phyloP scores from a whole-genome alignment of 805 yeast species.

The Sugiyamaella smithiae region DNA sequence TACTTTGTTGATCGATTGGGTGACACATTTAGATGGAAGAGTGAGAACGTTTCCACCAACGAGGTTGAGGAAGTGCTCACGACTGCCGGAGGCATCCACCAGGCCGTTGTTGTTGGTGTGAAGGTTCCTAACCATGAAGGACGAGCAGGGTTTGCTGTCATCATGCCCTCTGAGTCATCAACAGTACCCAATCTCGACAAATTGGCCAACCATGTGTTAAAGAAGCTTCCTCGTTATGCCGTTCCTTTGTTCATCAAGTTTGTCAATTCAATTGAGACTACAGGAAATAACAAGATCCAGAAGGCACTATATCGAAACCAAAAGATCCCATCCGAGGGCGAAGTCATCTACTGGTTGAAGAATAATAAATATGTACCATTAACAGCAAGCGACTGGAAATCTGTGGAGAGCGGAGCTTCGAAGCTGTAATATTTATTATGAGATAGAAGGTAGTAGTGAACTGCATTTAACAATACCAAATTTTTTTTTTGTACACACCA shows the following conservation, averaged over 20 bases:
- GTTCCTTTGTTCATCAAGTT: constrained; percentile 79
- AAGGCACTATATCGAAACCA: constrained; percentile 49
- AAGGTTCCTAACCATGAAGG: constrained; percentile 88
- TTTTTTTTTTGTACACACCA: no score
- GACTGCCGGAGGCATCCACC: constrained; percentile 41
- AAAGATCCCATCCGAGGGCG: constrained; percentile 36
- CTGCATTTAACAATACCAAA: no score
- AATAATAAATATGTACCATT: constrained; percentile 53
- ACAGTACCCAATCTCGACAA: constrained; percentile 38
- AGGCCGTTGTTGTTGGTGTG: constrained; percentile 84
- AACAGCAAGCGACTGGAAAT: constrained; percentile 55
- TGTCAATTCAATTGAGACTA: constrained; percentile 55
- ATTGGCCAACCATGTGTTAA: constrained; percentile 37
- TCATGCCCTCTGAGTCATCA: constrained; percentile 46
- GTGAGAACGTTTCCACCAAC: constrained; percentile 90
- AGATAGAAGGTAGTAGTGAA: no score
- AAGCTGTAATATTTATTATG: constrained; percentile 25
- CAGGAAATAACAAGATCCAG: constrained; percentile 86
- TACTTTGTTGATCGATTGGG: constrained; percentile 92
- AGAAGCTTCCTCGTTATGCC: constrained; percentile 75
- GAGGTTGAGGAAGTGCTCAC: constrained; percentile 73
- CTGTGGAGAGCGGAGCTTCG: constrained; percentile 29
- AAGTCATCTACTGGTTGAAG: constrained; percentile 69
- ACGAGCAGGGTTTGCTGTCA: constrained; percentile 85
- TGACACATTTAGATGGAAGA: constrained; percentile 95